Base-by-base conservation (phyloP, 768 basidiomycete species). In the Albatrellus ellisii region DNA sequence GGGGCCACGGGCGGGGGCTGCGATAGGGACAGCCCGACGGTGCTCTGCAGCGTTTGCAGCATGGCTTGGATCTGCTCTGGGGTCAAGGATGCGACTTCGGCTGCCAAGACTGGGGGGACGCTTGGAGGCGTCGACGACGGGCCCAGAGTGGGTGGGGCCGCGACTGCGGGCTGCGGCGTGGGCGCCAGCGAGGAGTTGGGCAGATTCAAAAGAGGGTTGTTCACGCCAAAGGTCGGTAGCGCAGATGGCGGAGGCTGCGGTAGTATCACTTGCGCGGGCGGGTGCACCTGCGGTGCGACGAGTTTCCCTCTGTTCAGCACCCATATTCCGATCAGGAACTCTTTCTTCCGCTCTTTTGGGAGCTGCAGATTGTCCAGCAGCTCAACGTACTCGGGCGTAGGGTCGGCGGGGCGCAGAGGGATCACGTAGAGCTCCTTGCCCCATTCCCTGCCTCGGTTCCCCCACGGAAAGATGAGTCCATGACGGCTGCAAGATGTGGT, bases 381-480 rank as follows among this genome's bases (percentile, higher is more conserved):
- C 52, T 90, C 86, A 49, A 92, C 69, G 52, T 77, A 92, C 45
- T 92, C 90, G 1, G 90, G 90, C 2, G 91, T 61, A 0, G 77
- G 67, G 38, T 79, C 70, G 22, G 61, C 67, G 18, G 80, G 67
- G 17, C 69, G 63, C 12, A 94, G 60, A 1, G 90, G 90, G 14
- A 92, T 70, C 50, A 92, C 72, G 52, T 94, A 94, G 26, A 92
- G 61, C 56, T 94, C 90, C 43, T 83, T 80, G 26, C 88, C 89
- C 29, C 73, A 62, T 9, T 87, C 79, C 49, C 81, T 78, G 7
- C 83, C 78, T 29, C 74, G 70, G 36, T 65, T 66, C 1, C 86
- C 82, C 87, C 87, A 90, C 7, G 87, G 87, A 48, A 89, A 88
- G 15, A 88, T 73, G 17, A 90, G 69, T 8, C 83, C 87, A 56